phyloP scores from a whole-genome alignment of 2,329 filamentous ascomycete genomes.

The Alternaria gaisen region DNA sequence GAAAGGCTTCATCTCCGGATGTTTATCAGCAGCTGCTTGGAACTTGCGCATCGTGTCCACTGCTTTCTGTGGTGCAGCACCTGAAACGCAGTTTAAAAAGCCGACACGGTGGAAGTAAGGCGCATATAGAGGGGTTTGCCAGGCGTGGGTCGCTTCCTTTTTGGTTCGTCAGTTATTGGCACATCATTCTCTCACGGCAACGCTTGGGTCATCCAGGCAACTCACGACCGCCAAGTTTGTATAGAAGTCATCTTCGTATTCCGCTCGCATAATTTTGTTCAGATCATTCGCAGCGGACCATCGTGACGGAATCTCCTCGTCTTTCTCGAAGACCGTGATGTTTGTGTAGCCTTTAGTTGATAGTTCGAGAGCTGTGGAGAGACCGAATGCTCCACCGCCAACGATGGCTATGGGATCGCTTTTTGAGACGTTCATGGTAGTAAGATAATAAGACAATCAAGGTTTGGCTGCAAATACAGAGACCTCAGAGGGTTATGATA shows the following conservation, averaged over 20 bases:
- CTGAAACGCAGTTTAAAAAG: slow-evolving; percentile 62
- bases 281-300: slow-evolving; percentile 67
- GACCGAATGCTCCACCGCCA: slow-evolving; percentile 43
- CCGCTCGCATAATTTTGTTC: slow-evolving; percentile 69
- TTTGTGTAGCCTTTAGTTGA: slow-evolving; percentile 40
- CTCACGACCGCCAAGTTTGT: slow-evolving; percentile 62
- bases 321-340: slow-evolving; percentile 44
- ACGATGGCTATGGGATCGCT: slow-evolving; percentile 38
- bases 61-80: slow-evolving; percentile 59
- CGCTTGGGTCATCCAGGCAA: not conserved
- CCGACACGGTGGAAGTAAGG: slow-evolving; percentile 63
- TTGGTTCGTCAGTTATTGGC: not conserved
- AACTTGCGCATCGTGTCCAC: slow-evolving; percentile 57
- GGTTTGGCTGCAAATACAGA: not conserved
- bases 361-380: slow-evolving; percentile 44
- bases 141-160: slow-evolving; percentile 62
- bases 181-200: not conserved
- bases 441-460: not conserved
- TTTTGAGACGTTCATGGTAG: slow-evolving; percentile 31
- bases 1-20: slow-evolving; percentile 53
- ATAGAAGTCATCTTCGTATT: slow-evolving; percentile 67
- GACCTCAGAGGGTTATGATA: not conserved
- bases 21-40: slow-evolving; percentile 52
- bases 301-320: slow-evolving; percentile 56
- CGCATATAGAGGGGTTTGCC: slow-evolving; percentile 63